Conservation (phyloP, 2,329 filamentous ascomycete genomes). For the Sporothrix variecibatus region DNA sequence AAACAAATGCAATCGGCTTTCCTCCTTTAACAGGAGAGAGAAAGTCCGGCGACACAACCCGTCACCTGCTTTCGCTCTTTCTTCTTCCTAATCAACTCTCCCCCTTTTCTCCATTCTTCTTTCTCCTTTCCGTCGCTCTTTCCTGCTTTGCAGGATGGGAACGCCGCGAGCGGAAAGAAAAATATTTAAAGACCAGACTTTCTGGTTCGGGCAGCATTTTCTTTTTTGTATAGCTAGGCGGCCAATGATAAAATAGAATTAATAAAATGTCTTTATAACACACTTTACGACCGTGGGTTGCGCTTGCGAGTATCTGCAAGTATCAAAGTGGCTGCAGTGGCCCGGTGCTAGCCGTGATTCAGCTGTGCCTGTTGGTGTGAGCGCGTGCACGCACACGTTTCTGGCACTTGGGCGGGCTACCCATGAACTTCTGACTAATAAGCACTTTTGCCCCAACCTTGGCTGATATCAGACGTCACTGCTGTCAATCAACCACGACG, state of each 20-base stretch:
- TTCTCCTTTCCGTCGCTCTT: background rate
- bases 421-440: background rate
- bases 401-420: background rate
- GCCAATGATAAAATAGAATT: background rate
- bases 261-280: background rate
- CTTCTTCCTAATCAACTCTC: background rate
- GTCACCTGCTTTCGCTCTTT: too few relatives aligned
- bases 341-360: slow-evolving; percentile 9
- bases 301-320: background rate
- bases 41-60: background rate
- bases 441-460: background rate
- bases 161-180: too few relatives aligned
- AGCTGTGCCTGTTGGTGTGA: background rate
- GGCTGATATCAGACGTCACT: background rate
- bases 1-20: too few relatives aligned
- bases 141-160: background rate
- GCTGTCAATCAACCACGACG: background rate
- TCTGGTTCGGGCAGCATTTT: background rate
- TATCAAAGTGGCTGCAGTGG: background rate
- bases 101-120: background rate
- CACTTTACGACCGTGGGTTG: too few relatives aligned
- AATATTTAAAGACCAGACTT: background rate
- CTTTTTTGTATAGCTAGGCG: background rate
- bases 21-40: background rate
- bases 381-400: background rate